A percentile compares a stretch with the other conserved stretches of the same genome.
phyloP scores from a whole-genome alignment of 2,329 filamentous ascomycete species.

The Colletotrichum lentis region DNA sequence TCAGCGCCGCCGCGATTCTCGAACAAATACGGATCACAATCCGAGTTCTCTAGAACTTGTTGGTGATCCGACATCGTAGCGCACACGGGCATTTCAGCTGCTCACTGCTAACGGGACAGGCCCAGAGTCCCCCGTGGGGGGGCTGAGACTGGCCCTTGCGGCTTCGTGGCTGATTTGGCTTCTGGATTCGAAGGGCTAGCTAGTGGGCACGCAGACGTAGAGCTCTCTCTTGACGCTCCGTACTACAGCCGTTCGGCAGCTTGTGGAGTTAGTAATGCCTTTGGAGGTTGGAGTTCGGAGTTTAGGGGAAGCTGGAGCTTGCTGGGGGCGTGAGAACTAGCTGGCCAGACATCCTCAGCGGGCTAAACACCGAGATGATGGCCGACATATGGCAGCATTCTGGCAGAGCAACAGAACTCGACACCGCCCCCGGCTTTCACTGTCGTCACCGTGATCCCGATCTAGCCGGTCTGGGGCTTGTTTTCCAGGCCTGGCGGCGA shows the following conservation, averaged over 20 bases:
- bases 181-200: conserved; percentile 32
- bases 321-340: conserved; percentile 10
- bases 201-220: conserved; percentile 20
- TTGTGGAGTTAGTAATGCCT: not conserved
- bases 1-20: conserved; percentile 6
- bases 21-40: conserved; percentile 29
- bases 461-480: conserved; percentile 27
- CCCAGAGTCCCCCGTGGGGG: conserved; percentile 4
- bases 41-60: conserved; percentile 2
- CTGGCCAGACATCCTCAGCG: not conserved
- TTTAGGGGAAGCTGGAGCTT: conserved; percentile 18
- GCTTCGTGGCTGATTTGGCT: conserved; percentile 11
- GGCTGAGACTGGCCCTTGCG: conserved; percentile 27
- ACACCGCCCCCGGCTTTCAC: conserved; percentile 3
- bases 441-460: conserved; percentile 16
- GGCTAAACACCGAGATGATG: conserved; percentile 26
- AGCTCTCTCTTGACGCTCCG: conserved; percentile 7
- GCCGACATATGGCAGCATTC: conserved; percentile 7
- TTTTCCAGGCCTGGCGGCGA: conserved; percentile 18
- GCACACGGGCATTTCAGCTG: conserved; percentile 8
- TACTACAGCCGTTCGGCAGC: conserved; percentile 1
- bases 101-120: conserved; percentile 17
- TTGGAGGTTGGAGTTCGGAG: not conserved
- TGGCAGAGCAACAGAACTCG: conserved; percentile 28
- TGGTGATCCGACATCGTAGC: not conserved